Evolutionary conservation across 1,284 basidiomycete genomes (phyloP), one percentile per base, ranked within the genome.

Genomic region (Lignosus rhinocerotis): DNA sequence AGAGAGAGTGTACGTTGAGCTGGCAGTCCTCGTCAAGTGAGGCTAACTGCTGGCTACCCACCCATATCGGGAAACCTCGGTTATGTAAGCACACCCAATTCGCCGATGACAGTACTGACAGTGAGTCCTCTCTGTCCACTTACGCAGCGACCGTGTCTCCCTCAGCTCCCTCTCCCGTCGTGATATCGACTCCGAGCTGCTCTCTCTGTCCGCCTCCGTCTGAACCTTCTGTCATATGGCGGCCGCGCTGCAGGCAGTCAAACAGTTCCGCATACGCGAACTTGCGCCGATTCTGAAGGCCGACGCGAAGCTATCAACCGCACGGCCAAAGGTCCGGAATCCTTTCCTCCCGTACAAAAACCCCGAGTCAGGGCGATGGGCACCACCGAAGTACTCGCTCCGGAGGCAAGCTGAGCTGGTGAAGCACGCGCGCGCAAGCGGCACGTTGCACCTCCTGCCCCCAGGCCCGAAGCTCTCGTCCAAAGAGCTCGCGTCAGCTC

Each of bases 391-490:
- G 60, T 88, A 88, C 65, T 92, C 90, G 6, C 72, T 88, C 21
- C 82, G 90, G 19, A 81, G 83, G 34, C 90, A 93, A 70, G 87
- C 87, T n/a, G 86, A 90, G 33, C 77, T 93, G 39, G 76, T 92
- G 46, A 92, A 91, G 74, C 78, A 79, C 53, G 90, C 90, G 2
- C 82, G 82, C 58, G 75, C 72, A 30, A 75, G 76, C 33, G 80
- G 79, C 31, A 76, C 76, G 41, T 68, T 88, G 39, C 77, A 83
- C 46, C 71, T 89, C 7, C 77, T 92, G 3, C 90, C 90, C 0
- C 80, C 85, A 5, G 81, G 90, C 0, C 83, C 80, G 1, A 91
- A 90, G 75, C 60, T 71, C n/a, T 53, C 63, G 3, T 46, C 45
- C 32, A 55, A 61, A 32, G 64, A 64, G 47, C 59, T 67, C 12